These are phyloP conservation scores for Lentinula guzmanii DNA, from an alignment of 768 basidiomycete species.

Conservation along the genomic window DNA sequence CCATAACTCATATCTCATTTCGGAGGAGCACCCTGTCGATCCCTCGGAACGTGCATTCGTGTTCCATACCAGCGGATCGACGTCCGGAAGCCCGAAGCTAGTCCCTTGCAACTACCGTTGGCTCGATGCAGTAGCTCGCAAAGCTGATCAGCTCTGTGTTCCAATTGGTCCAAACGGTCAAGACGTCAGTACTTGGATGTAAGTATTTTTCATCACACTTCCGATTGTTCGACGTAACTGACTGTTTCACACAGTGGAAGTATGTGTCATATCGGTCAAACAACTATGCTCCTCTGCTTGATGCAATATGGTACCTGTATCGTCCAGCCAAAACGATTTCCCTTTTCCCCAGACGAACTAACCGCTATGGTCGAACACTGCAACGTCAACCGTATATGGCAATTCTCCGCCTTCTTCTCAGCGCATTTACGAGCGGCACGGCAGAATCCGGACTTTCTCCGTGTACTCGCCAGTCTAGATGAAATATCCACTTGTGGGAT, in stretches of 20 bases:
- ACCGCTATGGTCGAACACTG: constrained; percentile 64
- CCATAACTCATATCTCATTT: constrained; percentile 13
- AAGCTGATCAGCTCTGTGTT: constrained; percentile 46
- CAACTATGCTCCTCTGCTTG: constrained; percentile 68
- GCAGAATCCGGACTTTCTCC: constrained; percentile 53
- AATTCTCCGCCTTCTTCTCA: constrained; percentile 67
- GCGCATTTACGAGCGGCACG: constrained; percentile 57
- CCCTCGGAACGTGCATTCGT: constrained; percentile 37
- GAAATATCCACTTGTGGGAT: constrained; percentile 66
- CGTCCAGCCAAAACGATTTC: constrained; percentile 60
- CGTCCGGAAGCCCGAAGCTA: constrained; percentile 78
- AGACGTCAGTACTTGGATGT: constrained; percentile 75
- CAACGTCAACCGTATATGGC: constrained; percentile 68
- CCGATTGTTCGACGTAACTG: constrained; percentile 25
- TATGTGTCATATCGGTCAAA: constrained; percentile 80
- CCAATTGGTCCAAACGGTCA: constrained; percentile 44
- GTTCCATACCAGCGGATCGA: constrained; percentile 80
- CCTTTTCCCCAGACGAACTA: constrained; percentile 64
- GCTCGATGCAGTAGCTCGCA: constrained; percentile 52
- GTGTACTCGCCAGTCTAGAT: constrained; percentile 47
- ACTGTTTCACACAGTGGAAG: constrained; percentile 49
- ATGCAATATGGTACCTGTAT: constrained; percentile 71
- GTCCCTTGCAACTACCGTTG: constrained; percentile 66
- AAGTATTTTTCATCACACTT: constrained; percentile 22
- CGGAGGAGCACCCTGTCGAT: constrained; percentile 24